phyloP scores from a whole-genome alignment of 768 basidiomycete species.

The Suillus spraguei region DNA sequence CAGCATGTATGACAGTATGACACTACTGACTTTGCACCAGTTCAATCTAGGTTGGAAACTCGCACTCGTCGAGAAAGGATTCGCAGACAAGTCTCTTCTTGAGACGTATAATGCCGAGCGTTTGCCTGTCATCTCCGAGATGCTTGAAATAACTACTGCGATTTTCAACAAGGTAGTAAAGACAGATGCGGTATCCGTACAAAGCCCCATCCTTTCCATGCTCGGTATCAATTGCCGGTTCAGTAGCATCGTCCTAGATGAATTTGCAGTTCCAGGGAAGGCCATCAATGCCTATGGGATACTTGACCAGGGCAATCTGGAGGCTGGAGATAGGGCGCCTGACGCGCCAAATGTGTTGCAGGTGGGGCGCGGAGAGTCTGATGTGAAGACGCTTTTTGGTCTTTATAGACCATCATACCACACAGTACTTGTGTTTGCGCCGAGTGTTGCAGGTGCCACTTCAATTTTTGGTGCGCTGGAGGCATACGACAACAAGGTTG shows the following conservation, averaged over 20 bases:
- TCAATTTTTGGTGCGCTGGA: conserved; percentile 1
- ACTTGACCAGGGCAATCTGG: conserved; percentile 15
- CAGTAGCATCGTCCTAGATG: conserved; percentile 17
- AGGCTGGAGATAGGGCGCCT: conserved; percentile 16
- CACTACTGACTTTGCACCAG: no score
- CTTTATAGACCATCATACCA: conserved; percentile 26
- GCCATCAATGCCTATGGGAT: conserved; percentile 12
- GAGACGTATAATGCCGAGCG: no score
- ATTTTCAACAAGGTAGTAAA: conserved; percentile 14
- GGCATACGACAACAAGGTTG: neutral
- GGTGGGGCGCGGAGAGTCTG: conserved; percentile 8
- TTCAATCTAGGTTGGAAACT: no score
- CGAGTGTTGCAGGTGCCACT: conserved; percentile 13
- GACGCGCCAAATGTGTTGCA: conserved; percentile 22
- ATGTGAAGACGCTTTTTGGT: conserved; percentile 27
- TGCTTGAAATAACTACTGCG: neutral
- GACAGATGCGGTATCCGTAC: conserved; percentile 18
- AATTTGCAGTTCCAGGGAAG: neutral
- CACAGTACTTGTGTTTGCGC: conserved; percentile 14
- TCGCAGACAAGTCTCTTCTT: no score
- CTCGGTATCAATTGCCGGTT: conserved; percentile 29
- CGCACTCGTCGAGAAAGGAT: no score
- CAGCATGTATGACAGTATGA: no score
- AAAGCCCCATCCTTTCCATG: conserved; percentile 26
- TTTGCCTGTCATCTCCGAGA: no score